phyloP scores from a whole-genome alignment of 2,329 filamentous ascomycete species.

The Zasmidium citrigriseum region DNA sequence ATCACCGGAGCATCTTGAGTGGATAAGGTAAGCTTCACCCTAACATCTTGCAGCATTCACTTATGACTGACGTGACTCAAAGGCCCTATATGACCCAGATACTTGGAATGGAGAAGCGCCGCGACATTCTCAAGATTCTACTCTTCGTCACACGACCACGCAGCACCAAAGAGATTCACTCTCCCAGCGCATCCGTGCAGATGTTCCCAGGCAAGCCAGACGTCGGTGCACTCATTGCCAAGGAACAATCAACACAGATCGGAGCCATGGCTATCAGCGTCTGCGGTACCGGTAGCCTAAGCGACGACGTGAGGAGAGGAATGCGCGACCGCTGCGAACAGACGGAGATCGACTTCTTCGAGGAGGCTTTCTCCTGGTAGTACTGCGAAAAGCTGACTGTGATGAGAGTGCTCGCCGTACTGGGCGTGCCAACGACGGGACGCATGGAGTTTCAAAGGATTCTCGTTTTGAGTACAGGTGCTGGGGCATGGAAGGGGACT shows the following conservation, averaged over 20 bases:
- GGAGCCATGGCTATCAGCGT: slow-evolving; percentile 88
- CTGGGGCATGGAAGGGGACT: not conserved
- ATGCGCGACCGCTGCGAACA: slow-evolving; percentile 65
- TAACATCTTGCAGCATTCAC: too few species aligned
- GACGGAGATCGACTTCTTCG: slow-evolving; percentile 73
- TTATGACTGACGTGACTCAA: too few species aligned
- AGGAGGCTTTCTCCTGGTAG: slow-evolving; percentile 73
- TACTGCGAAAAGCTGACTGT: not conserved
- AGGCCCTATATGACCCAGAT: slow-evolving; percentile 89
- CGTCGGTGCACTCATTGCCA: slow-evolving; percentile 72
- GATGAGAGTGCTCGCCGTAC: not conserved
- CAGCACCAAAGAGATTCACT: slow-evolving; percentile 77
- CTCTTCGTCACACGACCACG: slow-evolving; percentile 89
- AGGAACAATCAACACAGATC: slow-evolving; percentile 78
- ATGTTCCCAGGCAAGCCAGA: slow-evolving; percentile 92
- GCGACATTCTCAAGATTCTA: slow-evolving; percentile 80
- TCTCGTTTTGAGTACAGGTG: not conserved
- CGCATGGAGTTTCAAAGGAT: not conserved
- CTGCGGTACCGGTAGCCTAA: slow-evolving; percentile 72
- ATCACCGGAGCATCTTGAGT: slow-evolving; percentile 84
- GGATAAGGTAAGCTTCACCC: too few species aligned
- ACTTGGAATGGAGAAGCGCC: slow-evolving; percentile 74
- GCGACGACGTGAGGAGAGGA: slow-evolving; percentile 71
- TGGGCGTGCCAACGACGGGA: slow-evolving; percentile 2
- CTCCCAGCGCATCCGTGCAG: slow-evolving; percentile 76